These are phyloP conservation scores for Jasminum sambac DNA, from an alignment of 257 asterid genomes.

Conservation along the genomic window DNA sequence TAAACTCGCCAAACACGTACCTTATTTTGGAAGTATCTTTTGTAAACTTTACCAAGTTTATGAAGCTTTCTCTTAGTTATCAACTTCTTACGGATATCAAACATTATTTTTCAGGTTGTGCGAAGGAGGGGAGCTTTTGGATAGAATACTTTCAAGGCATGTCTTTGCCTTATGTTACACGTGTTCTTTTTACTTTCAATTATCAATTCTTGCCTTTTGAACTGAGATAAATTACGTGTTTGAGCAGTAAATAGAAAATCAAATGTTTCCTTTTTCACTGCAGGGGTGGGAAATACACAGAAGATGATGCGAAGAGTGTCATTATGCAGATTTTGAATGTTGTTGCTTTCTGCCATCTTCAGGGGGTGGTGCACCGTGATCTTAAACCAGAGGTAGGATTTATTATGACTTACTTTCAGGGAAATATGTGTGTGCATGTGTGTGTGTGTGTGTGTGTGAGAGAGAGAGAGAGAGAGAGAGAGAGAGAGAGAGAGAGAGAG, in stretches of 20 bases:
- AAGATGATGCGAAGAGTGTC: conserved; percentile 56
- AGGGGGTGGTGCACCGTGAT: conserved; percentile 67
- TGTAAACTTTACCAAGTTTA: neutral
- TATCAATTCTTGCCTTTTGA: neutral
- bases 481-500: too few relatives aligned
- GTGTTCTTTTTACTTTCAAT: neutral
- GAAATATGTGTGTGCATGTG: too few relatives aligned
- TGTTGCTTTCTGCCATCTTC: conserved; percentile 61
- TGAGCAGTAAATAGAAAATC: neutral
- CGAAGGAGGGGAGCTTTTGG: conserved; percentile 71
- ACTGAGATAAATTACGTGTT: neutral
- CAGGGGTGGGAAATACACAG: conserved; percentile 61
- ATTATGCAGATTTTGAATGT: conserved; percentile 51
- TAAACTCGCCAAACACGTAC: too few relatives aligned
- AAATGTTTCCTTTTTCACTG: conserved; percentile 8
- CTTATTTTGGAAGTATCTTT: neutral
- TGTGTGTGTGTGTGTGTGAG: too few relatives aligned
- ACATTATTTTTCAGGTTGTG: conserved; percentile 44
- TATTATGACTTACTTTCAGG: neutral
- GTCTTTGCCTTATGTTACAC: neutral
- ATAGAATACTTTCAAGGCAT: conserved; percentile 59
- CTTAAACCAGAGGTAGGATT: conserved; percentile 60
- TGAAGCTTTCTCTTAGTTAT: conserved; percentile 12
- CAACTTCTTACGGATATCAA: neutral
- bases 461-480: too few relatives aligned